Conservation (phyloP, 2,329 filamentous ascomycete genomes). For the Epichloe sibirici region DNA sequence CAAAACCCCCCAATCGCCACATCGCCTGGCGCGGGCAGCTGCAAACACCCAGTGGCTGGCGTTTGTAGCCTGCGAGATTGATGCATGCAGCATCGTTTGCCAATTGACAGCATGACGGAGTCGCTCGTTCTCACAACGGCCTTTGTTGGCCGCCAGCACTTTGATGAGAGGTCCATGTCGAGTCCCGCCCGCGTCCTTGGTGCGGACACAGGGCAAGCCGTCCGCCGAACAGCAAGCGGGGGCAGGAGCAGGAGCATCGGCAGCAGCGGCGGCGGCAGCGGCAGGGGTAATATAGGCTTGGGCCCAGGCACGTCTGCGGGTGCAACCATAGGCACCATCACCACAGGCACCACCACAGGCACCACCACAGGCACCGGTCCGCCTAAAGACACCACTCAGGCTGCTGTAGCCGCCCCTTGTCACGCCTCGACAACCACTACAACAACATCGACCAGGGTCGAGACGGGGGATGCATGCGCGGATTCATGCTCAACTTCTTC, state of each 20-base stretch:
- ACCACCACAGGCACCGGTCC: neutral
- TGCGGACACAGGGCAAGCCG: slow-evolving; percentile 1
- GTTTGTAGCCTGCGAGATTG: neutral
- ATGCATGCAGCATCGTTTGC: neutral
- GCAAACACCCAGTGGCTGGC: neutral
- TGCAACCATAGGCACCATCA: neutral
- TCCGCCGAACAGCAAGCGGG: too few relatives aligned
- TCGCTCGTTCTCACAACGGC: slow-evolving; percentile 17
- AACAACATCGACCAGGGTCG: neutral
- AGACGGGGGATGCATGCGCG: neutral
- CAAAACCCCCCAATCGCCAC: neutral
- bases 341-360: slow-evolving; percentile 1
- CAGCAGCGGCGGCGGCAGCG: neutral
- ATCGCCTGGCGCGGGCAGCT: neutral
- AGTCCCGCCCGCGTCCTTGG: neutral
- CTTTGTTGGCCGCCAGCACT: neutral
- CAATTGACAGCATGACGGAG: slow-evolving; percentile 14
- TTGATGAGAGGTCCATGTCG: neutral
- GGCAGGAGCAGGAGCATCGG: too few relatives aligned
- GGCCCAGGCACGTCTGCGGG: neutral
- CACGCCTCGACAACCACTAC: neutral
- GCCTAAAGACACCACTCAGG: neutral
- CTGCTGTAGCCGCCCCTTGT: too few relatives aligned
- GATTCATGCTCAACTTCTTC: neutral
- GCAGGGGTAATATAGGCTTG: neutral